A percentile compares a stretch with the other conserved stretches of the same genome.
Conservation (phyloP, 441 rosid genomes). For the Aleurites moluccanus region DNA sequence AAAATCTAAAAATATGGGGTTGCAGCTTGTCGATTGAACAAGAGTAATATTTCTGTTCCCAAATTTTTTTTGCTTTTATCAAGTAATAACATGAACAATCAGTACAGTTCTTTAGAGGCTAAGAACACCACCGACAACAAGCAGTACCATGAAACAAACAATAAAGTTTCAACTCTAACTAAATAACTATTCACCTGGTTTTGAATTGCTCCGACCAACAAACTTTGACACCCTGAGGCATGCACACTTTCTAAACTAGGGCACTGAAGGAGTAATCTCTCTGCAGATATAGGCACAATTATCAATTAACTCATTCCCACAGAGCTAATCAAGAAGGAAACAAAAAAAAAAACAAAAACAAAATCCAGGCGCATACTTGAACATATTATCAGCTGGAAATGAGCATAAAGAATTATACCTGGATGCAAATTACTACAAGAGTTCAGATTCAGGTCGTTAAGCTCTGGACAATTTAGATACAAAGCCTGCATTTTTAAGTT, state of each 20-base stretch:
- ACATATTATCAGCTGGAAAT: conserved; percentile 6
- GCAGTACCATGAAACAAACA: not conserved
- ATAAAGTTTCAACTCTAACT: conserved; percentile 16
- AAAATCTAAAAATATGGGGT: no score
- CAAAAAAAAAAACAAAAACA: not conserved
- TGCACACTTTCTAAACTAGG: conserved; percentile 73
- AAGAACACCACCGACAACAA: not conserved
- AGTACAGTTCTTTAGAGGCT: not conserved
- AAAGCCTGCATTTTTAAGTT: conserved; percentile 66
- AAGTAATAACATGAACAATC: not conserved
- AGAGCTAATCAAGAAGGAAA: not conserved
- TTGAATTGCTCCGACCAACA: conserved; percentile 55
- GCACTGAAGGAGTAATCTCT: conserved; percentile 82
- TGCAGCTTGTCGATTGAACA: not conserved
- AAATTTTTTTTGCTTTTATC: conserved; percentile 1
- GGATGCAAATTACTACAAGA: conserved; percentile 79
- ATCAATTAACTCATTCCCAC: not conserved
- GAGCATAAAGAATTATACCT: conserved; percentile 37
- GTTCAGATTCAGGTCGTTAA: conserved; percentile 76
- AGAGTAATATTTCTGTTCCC: not conserved
- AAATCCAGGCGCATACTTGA: conserved; percentile 12
- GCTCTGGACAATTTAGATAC: conserved; percentile 84
- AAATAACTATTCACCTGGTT: conserved; percentile 59
- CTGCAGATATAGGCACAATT: conserved; percentile 30
- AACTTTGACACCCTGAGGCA: conserved; percentile 72